Evolutionary conservation across 305 asterid species (phyloP).

Genomic region (Andrographis paniculata): DNA sequence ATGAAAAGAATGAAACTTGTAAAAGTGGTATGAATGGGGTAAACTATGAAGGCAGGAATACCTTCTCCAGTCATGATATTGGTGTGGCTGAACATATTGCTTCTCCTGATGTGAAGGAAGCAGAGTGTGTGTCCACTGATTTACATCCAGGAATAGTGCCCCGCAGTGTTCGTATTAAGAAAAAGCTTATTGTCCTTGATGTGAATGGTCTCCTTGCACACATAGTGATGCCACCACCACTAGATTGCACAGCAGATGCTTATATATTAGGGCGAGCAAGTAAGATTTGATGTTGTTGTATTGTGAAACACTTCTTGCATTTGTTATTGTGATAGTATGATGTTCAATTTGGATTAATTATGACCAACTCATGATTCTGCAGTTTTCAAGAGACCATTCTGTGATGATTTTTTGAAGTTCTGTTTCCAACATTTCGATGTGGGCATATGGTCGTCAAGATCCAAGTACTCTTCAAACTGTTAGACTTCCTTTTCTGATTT

Average conservation of each 20-base stretch:
- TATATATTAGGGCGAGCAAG: conserved; percentile 64
- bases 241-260: conserved; percentile 32
- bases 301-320: not conserved
- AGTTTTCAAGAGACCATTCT: conserved; percentile 93
- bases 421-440: conserved; percentile 77
- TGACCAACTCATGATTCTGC: conserved; percentile 24
- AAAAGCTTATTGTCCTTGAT: conserved; percentile 86
- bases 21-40: conserved; percentile 15
- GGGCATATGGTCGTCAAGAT: conserved; percentile 88
- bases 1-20: conserved; percentile 11
- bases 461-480: conserved; percentile 40
- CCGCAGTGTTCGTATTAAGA: conserved; percentile 19
- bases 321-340: not conserved
- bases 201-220: conserved; percentile 84
- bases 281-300: conserved; percentile 28
- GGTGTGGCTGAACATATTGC: conserved; percentile 17
- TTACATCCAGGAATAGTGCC: conserved; percentile 16
- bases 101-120: conserved; percentile 20
- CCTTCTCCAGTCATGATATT: conserved; percentile 13
- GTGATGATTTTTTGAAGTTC: conserved; percentile 70
- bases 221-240: conserved; percentile 68
- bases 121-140: conserved; percentile 17
- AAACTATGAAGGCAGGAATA: conserved; percentile 18
- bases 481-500: conserved; percentile 4
- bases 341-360: conserved; percentile 8